Evolutionary conservation across 495 filamentous ascomycete species (phyloP), one percentile per base, ranked within the genome.

Genomic region (Diplogelasinospora grovesii): DNA sequence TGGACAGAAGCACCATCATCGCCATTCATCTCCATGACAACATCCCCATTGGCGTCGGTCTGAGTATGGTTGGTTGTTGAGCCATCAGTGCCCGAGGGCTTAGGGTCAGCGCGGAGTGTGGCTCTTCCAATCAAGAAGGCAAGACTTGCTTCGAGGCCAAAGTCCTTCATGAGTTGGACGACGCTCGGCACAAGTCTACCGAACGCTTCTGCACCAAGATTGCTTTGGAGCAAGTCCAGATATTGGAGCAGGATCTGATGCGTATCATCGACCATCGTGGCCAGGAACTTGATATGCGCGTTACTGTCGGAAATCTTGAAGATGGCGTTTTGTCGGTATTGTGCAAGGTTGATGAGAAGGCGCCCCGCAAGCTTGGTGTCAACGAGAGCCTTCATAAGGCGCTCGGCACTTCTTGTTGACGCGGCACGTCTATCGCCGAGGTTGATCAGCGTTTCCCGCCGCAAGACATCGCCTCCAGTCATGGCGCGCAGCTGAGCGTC

Each of bases 51-150:
- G 14, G 43, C 53, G 27, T 71, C 69, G 3, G 52, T 14, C 8
- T 55, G 51, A 9, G 55, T 34, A 19, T 64, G 56, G 15, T 44
- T 47, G 15, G 44, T 19, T 31, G 36, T 36, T 8, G n/a, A n/a
- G n/a, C n/a, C n/a, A n/a, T n/a, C n/a, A n/a, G n/a, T n/a, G n/a
- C n/a, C n/a, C n/a, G 41, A 40, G 22, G 33, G 36, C 31, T 60
- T 61, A 14, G 64, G 57, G 32, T 67, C 67, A 42, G 59, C 65
- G 23, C 61, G 61, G 8, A 96, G 68, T 41, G 79, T 87, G 6
- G 74, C 70, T 31, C 93, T 75, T 27, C 74, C 76, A 46, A 99
- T 90, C 71, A 85, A 80, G 61, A 95, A 99, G 11, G 93, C 93
- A 15, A 95, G 65, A 44, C 79, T 75, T 0, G 84, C 81, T 23